phyloP scores from a whole-genome alignment of 805 yeast species.

The Teunomyces barrocoloradensis region DNA sequence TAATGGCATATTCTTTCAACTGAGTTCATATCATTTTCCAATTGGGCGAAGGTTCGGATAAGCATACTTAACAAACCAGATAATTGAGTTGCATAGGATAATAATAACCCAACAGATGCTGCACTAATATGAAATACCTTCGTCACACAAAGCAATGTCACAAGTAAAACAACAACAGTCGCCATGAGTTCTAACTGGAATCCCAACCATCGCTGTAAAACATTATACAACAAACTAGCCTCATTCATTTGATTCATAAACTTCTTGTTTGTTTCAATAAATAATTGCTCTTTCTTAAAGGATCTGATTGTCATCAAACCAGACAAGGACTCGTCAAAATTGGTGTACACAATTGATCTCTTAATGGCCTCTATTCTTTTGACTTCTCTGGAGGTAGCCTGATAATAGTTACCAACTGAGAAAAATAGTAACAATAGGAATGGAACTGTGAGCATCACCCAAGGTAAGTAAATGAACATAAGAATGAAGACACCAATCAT shows the following conservation, averaged over 20 bases:
- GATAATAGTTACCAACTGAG: conserved; percentile 52
- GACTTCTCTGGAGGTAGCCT: conserved; percentile 70
- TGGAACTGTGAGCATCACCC: conserved; percentile 66
- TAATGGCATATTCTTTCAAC: conserved; percentile 70
- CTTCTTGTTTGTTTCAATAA: conserved; percentile 43
- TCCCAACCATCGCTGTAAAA: conserved; percentile 72
- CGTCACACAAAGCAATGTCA: conserved; percentile 57
- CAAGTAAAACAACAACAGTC: conserved; percentile 47
- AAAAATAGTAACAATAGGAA: conserved; percentile 46
- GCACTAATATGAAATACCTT: conserved; percentile 56
- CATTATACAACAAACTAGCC: conserved; percentile 58
- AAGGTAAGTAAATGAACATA: conserved; percentile 69
- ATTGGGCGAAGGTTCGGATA: conserved; percentile 62
- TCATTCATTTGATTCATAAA: conserved; percentile 62
- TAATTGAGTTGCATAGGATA: conserved; percentile 56
- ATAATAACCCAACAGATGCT: conserved; percentile 63
- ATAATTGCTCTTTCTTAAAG: conserved; percentile 46
- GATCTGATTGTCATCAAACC: conserved; percentile 67
- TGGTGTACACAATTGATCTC: conserved; percentile 66
- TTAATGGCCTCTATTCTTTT: conserved; percentile 72
- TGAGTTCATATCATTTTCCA: conserved; percentile 75
- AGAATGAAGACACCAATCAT: conserved; percentile 61
- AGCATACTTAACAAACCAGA: conserved; percentile 56
- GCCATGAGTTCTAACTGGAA: conserved; percentile 58
- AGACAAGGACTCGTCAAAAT: conserved; percentile 65